Percentiles rank a stretch among this genome's conserved stretches.
Conservation (phyloP, 1,139 yeast species). For the Williopsis jadinii region DNA sequence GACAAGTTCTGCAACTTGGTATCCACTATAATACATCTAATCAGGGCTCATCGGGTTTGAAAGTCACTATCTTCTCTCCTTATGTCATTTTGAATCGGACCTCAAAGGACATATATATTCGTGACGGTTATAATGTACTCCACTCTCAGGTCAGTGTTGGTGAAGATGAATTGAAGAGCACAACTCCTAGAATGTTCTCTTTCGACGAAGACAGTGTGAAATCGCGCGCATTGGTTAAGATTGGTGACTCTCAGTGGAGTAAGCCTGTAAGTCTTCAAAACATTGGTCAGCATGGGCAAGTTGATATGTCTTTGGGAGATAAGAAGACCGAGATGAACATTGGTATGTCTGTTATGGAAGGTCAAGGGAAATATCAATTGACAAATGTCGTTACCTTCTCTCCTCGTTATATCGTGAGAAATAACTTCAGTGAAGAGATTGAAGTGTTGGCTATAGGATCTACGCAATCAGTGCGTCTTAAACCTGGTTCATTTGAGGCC, state of each 20-base stretch:
- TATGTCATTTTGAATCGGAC: conserved; percentile 79
- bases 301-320: conserved; percentile 49
- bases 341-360: conserved; percentile 73
- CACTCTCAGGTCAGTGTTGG: conserved; percentile 27
- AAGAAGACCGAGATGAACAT: conserved; percentile 64
- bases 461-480: conserved; percentile 37
- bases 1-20: conserved; percentile 58
- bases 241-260: conserved; percentile 75
- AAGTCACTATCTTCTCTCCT: conserved; percentile 73
- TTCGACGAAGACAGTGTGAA: conserved; percentile 56
- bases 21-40: conserved; percentile 50
- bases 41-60: conserved; percentile 46
- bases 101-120: conserved; percentile 54
- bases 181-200: conserved; percentile 78
- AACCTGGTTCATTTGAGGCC: conserved; percentile 49
- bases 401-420: conserved; percentile 76
- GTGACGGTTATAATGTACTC: conserved; percentile 51
- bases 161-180: conserved; percentile 25
- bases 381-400: conserved; percentile 75
- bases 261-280: conserved; percentile 80
- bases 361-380: conserved; percentile 76
- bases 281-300: conserved; percentile 73
- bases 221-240: conserved; percentile 62
- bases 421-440: conserved; percentile 49
- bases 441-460: conserved; percentile 68